phyloP scores from a whole-genome alignment of 2,329 filamentous ascomycete genomes.

The Xylaria sp. region DNA sequence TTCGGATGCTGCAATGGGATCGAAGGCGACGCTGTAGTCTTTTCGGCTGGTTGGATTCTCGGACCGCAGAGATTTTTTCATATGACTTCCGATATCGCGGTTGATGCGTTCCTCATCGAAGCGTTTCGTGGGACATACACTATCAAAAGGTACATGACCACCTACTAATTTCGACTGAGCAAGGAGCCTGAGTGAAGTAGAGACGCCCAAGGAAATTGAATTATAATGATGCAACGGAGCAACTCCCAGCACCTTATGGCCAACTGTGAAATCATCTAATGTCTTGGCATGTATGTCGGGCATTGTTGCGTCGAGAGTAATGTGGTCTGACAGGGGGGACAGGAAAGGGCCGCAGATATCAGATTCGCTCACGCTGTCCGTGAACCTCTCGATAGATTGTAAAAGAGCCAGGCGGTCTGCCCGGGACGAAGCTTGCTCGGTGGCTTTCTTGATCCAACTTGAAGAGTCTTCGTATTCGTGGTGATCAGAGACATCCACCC shows the following conservation, averaged over 20 bases:
- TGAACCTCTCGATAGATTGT: conserved; percentile 62
- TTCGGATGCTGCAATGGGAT: conserved; percentile 65
- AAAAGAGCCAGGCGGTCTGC: conserved; percentile 53
- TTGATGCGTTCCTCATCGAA: conserved; percentile 41
- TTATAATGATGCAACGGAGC: conserved; percentile 50
- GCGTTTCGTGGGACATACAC: conserved; percentile 9
- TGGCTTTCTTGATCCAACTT: conserved; percentile 47
- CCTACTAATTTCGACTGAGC: conserved; percentile 43
- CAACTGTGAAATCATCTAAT: conserved; percentile 63
- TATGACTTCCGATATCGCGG: conserved; percentile 52
- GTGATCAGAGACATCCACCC: conserved; percentile 70
- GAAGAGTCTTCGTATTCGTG: conserved; percentile 55
- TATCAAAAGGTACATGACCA: background rate
- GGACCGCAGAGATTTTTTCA: conserved; percentile 43
- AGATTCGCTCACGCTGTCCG: conserved; percentile 70
- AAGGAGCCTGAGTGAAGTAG: conserved; percentile 50
- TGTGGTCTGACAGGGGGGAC: conserved; percentile 55
- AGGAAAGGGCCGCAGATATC: conserved; percentile 67
- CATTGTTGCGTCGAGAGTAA: conserved; percentile 69
- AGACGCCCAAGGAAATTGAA: conserved; percentile 47
- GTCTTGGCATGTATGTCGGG: conserved; percentile 63
- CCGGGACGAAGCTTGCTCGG: conserved; percentile 11
- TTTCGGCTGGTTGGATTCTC: conserved; percentile 55
- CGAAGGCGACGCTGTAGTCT: conserved; percentile 69
- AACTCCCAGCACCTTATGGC: conserved; percentile 60